Percentiles rank a stretch among this genome's conserved stretches.
These are phyloP conservation scores for Cicer judaicum DNA, from an alignment of 306 rosid species.

Conservation along the genomic window DNA sequence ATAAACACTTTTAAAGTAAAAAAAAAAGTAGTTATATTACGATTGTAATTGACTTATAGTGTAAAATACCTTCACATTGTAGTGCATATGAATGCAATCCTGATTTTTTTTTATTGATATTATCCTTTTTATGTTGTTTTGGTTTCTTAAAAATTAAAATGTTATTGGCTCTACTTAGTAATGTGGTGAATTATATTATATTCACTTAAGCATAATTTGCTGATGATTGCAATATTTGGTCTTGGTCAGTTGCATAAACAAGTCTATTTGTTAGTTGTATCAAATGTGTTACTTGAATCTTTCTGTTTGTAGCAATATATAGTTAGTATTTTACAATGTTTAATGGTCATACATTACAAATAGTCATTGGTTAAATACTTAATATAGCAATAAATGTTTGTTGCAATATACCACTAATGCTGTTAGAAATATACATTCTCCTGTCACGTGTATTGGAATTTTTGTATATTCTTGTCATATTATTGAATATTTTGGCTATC, in stretches of 20 bases:
- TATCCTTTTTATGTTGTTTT: background rate
- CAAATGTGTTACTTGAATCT: background rate
- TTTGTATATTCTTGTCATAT: background rate
- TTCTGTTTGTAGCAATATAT: background rate
- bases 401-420: background rate
- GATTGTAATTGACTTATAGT: no score
- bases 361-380: constrained; percentile 18
- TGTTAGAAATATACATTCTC: background rate
- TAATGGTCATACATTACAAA: background rate
- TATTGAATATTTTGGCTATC: constrained; percentile 34
- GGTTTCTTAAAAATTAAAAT: background rate
- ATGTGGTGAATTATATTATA: background rate
- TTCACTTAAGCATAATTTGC: background rate
- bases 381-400: background rate
- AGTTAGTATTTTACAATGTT: constrained; percentile 3
- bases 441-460: constrained; percentile 6
- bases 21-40: no score
- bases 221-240: background rate
- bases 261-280: background rate
- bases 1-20: no score
- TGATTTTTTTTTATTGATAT: background rate
- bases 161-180: background rate
- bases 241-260: constrained; percentile 17
- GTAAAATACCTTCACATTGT: no score
- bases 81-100: no score